phyloP scores from a whole-genome alignment of 2,329 filamentous ascomycete species.

The Trichophyton benhamiae region DNA sequence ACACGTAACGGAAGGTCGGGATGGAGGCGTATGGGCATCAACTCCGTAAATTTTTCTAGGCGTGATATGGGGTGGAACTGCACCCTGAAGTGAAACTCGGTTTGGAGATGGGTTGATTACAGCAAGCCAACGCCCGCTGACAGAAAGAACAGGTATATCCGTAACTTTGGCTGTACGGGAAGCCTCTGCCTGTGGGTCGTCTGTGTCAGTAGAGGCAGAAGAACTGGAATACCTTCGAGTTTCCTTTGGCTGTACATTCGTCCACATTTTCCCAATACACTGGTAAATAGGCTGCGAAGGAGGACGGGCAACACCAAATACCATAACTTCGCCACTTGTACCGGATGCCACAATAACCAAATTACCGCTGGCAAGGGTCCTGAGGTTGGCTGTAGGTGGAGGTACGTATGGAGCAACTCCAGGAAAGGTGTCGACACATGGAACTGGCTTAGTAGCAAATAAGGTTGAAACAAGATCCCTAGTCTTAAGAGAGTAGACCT shows the following conservation, averaged over 20 bases:
- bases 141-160: conserved; percentile 31
- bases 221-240: conserved; percentile 35
- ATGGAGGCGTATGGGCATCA: conserved; percentile 31
- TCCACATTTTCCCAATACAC: conserved; percentile 88
- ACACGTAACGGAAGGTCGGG: conserved; percentile 32
- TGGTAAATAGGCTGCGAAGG: conserved; percentile 32
- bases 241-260: conserved; percentile 53
- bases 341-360: conserved; percentile 67
- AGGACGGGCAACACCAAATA: conserved; percentile 44
- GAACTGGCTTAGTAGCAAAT: conserved; percentile 56
- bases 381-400: conserved; percentile 58
- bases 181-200: conserved; percentile 30
- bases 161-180: conserved; percentile 17
- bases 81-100: conserved; percentile 29
- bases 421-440: conserved; percentile 44
- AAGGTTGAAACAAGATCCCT: conserved; percentile 59
- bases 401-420: conserved; percentile 56
- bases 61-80: conserved; percentile 26
- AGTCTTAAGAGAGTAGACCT: conserved; percentile 75
- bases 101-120: conserved; percentile 30
- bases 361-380: conserved; percentile 58
- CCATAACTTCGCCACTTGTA: conserved; percentile 72
- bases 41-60: conserved; percentile 30
- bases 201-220: conserved; percentile 34
- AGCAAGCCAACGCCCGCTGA: conserved; percentile 38